Conservation (phyloP, 805 yeast genomes). For the Candida insectorum region DNA sequence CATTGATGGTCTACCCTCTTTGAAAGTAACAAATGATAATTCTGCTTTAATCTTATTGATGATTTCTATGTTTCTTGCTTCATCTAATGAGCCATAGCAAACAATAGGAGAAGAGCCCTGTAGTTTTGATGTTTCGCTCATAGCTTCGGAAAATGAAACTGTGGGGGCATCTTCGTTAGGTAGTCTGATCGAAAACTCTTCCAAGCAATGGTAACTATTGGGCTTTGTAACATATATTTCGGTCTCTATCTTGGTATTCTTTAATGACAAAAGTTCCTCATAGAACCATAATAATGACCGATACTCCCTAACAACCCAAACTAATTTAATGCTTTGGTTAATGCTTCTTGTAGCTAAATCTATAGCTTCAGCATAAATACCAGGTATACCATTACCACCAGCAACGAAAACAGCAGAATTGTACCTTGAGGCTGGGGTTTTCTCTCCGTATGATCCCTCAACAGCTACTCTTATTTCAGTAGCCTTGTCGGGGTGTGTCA, state of each 20-base stretch:
- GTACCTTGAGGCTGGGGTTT: constrained; percentile 25
- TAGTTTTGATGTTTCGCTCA: constrained; percentile 4
- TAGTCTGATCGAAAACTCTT: constrained; percentile 11
- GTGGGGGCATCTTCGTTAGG: constrained; percentile 2
- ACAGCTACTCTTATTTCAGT: constrained; percentile 28
- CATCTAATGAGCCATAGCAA: constrained; percentile 3
- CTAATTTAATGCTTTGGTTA: constrained; percentile 33
- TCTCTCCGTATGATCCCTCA: constrained; percentile 39
- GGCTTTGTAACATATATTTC: constrained; percentile 29
- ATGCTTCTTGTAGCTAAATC: constrained; percentile 12
- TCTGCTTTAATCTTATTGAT: constrained; percentile 14
- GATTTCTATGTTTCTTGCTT: constrained; percentile 1
- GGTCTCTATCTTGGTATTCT: constrained; percentile 21
- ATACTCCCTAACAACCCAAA: constrained; percentile 63
- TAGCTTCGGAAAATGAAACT: constrained; percentile 47
- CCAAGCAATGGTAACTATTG: constrained; percentile 27
- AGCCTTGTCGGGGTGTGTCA: constrained; percentile 14
- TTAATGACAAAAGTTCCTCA: constrained; percentile 35
- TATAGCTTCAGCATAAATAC: constrained; percentile 34
- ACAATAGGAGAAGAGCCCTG: background rate
- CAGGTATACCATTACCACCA: constrained; percentile 43
- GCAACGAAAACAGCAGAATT: constrained; percentile 33
- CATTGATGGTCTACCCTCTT: constrained; percentile 49
- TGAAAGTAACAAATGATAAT: constrained; percentile 33
- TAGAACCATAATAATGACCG: constrained; percentile 49